These are phyloP conservation scores for Bisporella sp. DNA, from an alignment of 2,329 filamentous ascomycete genomes.

Conservation along the genomic window DNA sequence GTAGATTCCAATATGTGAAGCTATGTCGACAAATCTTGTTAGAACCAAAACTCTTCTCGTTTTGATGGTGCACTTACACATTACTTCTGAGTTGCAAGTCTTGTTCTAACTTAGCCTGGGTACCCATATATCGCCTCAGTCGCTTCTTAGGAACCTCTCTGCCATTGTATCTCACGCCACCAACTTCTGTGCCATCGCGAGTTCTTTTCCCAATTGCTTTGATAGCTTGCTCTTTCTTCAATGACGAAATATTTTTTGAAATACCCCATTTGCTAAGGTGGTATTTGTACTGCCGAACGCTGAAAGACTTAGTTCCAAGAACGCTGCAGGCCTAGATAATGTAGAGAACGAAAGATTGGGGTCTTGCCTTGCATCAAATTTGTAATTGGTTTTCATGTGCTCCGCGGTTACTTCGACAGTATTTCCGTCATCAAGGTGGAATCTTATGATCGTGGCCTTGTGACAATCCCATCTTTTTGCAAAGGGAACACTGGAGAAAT, in stretches of 20 bases:
- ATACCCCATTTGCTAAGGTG: not conserved
- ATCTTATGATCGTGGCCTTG: not conserved
- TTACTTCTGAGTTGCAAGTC: constrained; percentile 2
- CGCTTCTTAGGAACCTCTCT: not conserved
- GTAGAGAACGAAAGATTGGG: not conserved
- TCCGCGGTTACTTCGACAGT: not conserved
- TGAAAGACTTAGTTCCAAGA: no score
- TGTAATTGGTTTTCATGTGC: not conserved
- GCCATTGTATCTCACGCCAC: not conserved
- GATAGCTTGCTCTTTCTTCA: not conserved
- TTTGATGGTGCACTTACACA: not conserved
- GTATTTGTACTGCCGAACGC: not conserved
- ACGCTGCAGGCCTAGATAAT: not conserved
- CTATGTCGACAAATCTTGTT: not conserved
- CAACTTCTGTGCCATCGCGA: not conserved
- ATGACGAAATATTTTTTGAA: not conserved
- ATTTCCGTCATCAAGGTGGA: not conserved
- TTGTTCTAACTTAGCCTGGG: not conserved
- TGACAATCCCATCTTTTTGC: not conserved
- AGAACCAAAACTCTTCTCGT: not conserved
- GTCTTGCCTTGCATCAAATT: not conserved
- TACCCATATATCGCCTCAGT: not conserved
- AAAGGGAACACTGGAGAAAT: not conserved
- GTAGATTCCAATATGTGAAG: constrained; percentile 8
- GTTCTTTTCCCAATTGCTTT: not conserved